Evolutionary conservation across 2,329 filamentous ascomycete species (phyloP), one percentile per base, ranked within the genome.

Genomic region (Sarocladium brachiariae): DNA sequence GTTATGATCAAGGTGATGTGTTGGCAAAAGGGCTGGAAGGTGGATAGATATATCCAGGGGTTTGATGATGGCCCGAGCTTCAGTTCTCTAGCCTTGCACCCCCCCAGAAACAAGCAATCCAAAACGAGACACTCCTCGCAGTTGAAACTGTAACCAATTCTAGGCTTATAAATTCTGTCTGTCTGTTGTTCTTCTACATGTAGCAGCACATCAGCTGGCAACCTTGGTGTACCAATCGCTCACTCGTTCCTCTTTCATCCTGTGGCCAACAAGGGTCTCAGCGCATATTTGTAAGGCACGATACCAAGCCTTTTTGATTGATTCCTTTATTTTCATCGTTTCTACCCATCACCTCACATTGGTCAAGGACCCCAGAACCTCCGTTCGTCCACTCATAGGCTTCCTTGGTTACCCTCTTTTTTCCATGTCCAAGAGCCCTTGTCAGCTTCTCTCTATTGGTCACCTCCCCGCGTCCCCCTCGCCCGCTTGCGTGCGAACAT

Each of bases 221-320:
- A 39, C 7, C 8, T 14, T 9, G 37, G 14, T 19, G 37, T 9
- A 39, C 23, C 39, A n/a, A 39, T 7, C 14, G 4, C 39, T 43
- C 39, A n/a, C 5, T 24, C 39, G 27, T 4, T 11, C 21, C 39
- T 16, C 21, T n/a, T n/a, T n/a, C 19, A 27, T 43, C 39, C 39
- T 23, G 39, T 25, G 24, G 21, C 23, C 39, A 43, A 27, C 21
- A 43, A 14, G 21, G 21, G 39, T 24, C 23, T 39, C 16, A 19
- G 37, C 37, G 23, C 37, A 19, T 39, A 16, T 19, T 21, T 9
- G 23, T 39, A 39, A 19, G 23, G 37, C 37, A 16, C 19, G 11
- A 43, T 43, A 43, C 39, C 39, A 43, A 43, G 39, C 39, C 21
- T n/a, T n/a, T n/a, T n/a, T n/a, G n/a, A n/a, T n/a, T n/a, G n/a